Conservation (phyloP, 176 grass and related monocot species). For the Olyra latifolia region DNA sequence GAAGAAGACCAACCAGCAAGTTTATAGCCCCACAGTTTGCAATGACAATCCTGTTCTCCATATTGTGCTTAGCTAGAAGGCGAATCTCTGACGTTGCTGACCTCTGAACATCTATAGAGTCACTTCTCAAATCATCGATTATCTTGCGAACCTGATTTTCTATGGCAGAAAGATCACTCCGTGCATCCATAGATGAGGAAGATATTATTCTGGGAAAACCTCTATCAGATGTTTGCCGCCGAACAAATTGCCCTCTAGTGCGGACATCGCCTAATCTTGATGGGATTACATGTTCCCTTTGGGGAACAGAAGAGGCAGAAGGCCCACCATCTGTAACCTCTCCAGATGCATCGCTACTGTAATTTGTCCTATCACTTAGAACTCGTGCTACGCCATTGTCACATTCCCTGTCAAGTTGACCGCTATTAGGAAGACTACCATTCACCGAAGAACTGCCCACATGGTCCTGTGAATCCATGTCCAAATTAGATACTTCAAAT, state of each 20-base stretch:
- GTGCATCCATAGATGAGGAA: constrained; percentile 59
- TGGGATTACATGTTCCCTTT: constrained; percentile 49
- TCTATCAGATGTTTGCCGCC: constrained; percentile 60
- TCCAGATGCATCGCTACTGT: constrained; percentile 60
- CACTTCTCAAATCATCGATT: constrained; percentile 68
- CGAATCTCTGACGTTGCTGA: constrained; percentile 65
- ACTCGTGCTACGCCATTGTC: constrained; percentile 44
- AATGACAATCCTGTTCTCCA: constrained; percentile 94
- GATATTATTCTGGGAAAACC: constrained; percentile 63
- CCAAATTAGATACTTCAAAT: constrained; percentile 43
- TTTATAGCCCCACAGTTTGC: constrained; percentile 77
- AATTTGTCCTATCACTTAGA: constrained; percentile 60
- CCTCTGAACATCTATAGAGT: constrained; percentile 61
- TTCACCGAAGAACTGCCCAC: constrained; percentile 36
- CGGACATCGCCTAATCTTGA: constrained; percentile 45
- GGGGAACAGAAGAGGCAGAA: constrained; percentile 45
- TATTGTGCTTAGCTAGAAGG: constrained; percentile 88
- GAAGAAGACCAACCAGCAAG: constrained; percentile 74
- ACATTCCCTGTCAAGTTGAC: constrained; percentile 44
- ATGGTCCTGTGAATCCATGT: constrained; percentile 40
- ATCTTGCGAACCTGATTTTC: constrained; percentile 71
- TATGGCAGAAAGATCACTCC: constrained; percentile 68
- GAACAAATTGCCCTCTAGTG: constrained; percentile 44
- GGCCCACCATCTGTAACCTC: constrained; percentile 53
- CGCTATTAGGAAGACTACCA: constrained; percentile 47